phyloP scores from a whole-genome alignment of 768 basidiomycete species.

The Exsudoporus frostii region DNA sequence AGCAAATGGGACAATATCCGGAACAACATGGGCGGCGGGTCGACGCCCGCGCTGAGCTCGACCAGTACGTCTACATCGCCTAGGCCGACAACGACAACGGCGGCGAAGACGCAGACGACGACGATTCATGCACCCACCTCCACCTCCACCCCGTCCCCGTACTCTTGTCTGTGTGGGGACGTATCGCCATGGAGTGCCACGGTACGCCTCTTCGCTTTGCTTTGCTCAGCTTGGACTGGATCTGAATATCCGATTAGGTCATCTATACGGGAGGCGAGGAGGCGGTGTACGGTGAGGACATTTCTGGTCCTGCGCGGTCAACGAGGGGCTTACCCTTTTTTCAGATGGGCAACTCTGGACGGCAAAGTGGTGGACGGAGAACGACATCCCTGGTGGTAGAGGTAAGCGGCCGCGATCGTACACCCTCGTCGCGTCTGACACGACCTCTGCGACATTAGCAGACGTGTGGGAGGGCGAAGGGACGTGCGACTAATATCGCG shows the following conservation, averaged over 20 bases:
- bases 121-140: slow-evolving; percentile 7
- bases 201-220: slow-evolving; percentile 10
- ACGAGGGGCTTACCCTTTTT: background rate
- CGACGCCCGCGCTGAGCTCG: slow-evolving; percentile 19
- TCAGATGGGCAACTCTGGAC: slow-evolving; percentile 47
- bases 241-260: slow-evolving; percentile 7
- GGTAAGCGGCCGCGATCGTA: slow-evolving; percentile 3
- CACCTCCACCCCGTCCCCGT: slow-evolving; percentile 6
- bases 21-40: slow-evolving; percentile 51
- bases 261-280: slow-evolving; percentile 38
- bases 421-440: background rate
- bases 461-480: slow-evolving; percentile 38
- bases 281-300: slow-evolving; percentile 39
- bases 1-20: slow-evolving; percentile 73
- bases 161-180: slow-evolving; percentile 38
- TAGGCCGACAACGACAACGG: background rate
- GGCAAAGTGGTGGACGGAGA: slow-evolving; percentile 50
- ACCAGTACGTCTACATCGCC: slow-evolving; percentile 12
- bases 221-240: too few species aligned
- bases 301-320: background rate
- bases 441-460: slow-evolving; percentile 8
- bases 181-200: slow-evolving; percentile 41
- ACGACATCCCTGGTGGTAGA: slow-evolving; percentile 33
- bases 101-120: background rate
- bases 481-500: slow-evolving; percentile 23